phyloP scores from a whole-genome alignment of 345 rosid species.

The Salix exigua region DNA sequence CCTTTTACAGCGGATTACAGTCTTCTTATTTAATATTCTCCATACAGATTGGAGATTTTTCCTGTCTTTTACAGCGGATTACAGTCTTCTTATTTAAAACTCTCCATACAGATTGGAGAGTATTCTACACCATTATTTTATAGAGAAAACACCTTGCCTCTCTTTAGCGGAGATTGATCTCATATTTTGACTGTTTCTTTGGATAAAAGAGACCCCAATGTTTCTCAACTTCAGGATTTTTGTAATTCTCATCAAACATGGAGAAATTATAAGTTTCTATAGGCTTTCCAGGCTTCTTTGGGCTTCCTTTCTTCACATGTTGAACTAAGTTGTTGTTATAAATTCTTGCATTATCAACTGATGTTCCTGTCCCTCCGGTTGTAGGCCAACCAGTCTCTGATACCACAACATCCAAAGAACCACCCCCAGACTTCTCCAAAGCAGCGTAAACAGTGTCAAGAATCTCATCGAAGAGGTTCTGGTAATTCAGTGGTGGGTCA shows the following conservation, averaged over 20 bases:
- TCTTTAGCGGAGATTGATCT: slow-evolving; percentile 33
- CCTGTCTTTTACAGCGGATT: background rate
- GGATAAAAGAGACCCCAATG: slow-evolving; percentile 52
- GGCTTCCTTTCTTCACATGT: slow-evolving; percentile 23
- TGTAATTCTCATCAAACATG: slow-evolving; percentile 53
- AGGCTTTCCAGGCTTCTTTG: slow-evolving; percentile 42
- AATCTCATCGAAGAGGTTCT: slow-evolving; percentile 54
- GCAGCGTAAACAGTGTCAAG: slow-evolving; percentile 49
- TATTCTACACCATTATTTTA: slow-evolving; percentile 13
- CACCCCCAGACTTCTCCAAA: slow-evolving; percentile 47
- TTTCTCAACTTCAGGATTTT: slow-evolving; percentile 47
- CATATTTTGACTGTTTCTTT: slow-evolving; percentile 44
- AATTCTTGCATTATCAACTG: slow-evolving; percentile 45
- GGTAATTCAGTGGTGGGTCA: slow-evolving; percentile 29
- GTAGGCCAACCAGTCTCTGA: slow-evolving; percentile 71
- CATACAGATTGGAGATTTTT: background rate
- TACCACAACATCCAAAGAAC: slow-evolving; percentile 47
- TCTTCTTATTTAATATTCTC: background rate
- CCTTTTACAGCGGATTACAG: background rate
- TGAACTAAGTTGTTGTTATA: slow-evolving; percentile 44
- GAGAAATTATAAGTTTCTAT: slow-evolving; percentile 64
- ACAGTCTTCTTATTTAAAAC: background rate
- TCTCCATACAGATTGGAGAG: no score
- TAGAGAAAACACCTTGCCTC: slow-evolving; percentile 15
- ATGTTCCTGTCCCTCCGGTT: slow-evolving; percentile 37